Percentiles rank a stretch among this genome's conserved stretches.
These are phyloP conservation scores for Chrysoporthe puriensis DNA, from an alignment of 2,329 filamentous ascomycete species.

Conservation along the genomic window DNA sequence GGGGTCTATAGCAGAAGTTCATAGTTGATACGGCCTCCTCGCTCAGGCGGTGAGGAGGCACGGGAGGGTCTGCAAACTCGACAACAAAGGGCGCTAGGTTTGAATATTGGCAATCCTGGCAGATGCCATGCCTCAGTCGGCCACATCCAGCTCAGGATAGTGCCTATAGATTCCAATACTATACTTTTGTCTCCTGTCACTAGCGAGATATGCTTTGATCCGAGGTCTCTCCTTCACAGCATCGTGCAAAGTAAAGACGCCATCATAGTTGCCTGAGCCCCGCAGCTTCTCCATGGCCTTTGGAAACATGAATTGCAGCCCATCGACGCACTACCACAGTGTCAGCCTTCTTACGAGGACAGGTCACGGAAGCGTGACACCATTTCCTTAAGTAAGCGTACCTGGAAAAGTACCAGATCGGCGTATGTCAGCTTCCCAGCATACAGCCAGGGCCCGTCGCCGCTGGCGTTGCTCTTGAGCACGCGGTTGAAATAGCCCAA, in stretches of 20 bases:
- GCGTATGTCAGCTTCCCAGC: conserved; percentile 69
- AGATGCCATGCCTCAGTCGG: conserved; percentile 32
- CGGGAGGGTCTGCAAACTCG: too few relatives aligned
- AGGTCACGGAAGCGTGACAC: background rate
- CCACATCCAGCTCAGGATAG: conserved; percentile 71
- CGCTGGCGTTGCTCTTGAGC: conserved; percentile 59
- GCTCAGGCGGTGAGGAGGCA: too few relatives aligned
- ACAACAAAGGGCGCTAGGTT: too few relatives aligned
- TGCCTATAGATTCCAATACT: conserved; percentile 69
- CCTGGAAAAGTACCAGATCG: conserved; percentile 75
- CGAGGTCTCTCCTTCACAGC: conserved; percentile 64
- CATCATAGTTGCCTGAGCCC: conserved; percentile 58
- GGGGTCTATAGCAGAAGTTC: too few relatives aligned
- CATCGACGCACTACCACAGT: conserved; percentile 52
- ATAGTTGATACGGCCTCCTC: too few relatives aligned
- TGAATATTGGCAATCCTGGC: background rate
- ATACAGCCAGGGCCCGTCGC: conserved; percentile 67
- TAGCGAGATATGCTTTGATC: conserved; percentile 71
- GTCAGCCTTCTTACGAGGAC: background rate
- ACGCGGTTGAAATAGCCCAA: conserved; percentile 71
- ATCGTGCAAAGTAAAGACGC: conserved; percentile 67
- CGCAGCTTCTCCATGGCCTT: conserved; percentile 63
- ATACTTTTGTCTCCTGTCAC: conserved; percentile 65
- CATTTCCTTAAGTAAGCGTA: conserved; percentile 37
- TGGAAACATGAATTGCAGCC: conserved; percentile 69